A percentile compares a stretch with the other conserved stretches of the same genome.
phyloP scores from a whole-genome alignment of 108 stramenopile species.

The Fragilariopsis cylindrus region DNA sequence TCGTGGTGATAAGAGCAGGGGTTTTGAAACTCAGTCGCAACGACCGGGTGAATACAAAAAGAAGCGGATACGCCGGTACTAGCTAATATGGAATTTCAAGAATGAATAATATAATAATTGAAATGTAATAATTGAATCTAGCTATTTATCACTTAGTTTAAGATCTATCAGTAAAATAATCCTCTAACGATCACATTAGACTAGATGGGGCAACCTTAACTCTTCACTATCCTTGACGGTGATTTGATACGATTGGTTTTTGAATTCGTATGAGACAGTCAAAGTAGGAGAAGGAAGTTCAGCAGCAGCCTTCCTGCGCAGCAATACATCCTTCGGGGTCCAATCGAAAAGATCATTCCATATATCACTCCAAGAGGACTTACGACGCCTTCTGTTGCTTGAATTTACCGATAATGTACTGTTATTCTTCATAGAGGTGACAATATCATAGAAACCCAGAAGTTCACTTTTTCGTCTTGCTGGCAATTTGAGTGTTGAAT shows the following conservation, averaged over 20 bases:
- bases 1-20: constrained; percentile 59
- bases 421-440: neutral
- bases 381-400: neutral
- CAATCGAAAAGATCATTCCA: constrained; percentile 29
- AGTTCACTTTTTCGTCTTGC: constrained; percentile 59
- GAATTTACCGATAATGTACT: too few species aligned
- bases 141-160: neutral
- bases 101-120: constrained; percentile 8
- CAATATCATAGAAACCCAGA: constrained; percentile 72
- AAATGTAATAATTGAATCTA: constrained; percentile 1
- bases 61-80: constrained; percentile 25
- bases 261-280: constrained; percentile 31
- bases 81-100: neutral
- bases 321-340: neutral
- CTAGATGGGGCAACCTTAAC: constrained; percentile 23
- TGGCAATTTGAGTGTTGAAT: constrained; percentile 53
- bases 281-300: constrained; percentile 13
- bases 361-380: neutral
- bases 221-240: constrained; percentile 37
- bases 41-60: constrained; percentile 51
- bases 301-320: neutral
- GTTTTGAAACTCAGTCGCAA: constrained; percentile 58
- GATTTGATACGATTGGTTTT: constrained; percentile 27
- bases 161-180: too few species aligned
- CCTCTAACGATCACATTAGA: neutral